phyloP scores from a whole-genome alignment of 2,329 filamentous ascomycete species.

The Huntiella decipiens region DNA sequence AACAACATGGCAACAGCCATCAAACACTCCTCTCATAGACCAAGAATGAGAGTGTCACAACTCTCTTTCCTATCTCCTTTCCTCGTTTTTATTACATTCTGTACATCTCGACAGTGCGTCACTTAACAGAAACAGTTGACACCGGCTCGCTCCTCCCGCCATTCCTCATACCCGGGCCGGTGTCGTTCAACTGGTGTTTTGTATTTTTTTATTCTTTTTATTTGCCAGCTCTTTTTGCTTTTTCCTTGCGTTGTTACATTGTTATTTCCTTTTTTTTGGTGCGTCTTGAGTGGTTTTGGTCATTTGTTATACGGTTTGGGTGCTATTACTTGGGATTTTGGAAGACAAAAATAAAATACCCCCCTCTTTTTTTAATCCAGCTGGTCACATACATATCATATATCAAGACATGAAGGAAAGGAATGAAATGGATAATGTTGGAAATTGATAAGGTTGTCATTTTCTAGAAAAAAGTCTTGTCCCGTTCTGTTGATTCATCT shows the following conservation, averaged over 20 bases:
- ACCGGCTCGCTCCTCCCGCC: not conserved
- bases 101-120: not conserved
- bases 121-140: not conserved
- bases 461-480: too few relatives aligned
- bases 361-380: not conserved
- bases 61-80: not conserved
- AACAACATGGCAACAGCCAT: not conserved
- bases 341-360: conserved; percentile 2
- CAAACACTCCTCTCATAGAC: too few relatives aligned
- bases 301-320: not conserved
- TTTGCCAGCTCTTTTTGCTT: not conserved
- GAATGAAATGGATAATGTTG: too few relatives aligned
- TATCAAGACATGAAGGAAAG: too few relatives aligned
- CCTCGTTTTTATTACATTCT: not conserved
- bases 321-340: not conserved
- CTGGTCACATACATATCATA: too few relatives aligned
- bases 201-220: not conserved
- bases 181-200: not conserved
- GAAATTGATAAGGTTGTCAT: too few relatives aligned
- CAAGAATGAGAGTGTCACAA: too few relatives aligned
- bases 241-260: not conserved
- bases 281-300: not conserved
- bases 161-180: not conserved
- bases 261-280: not conserved
- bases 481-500: too few relatives aligned